Percentiles rank a stretch among this genome's conserved stretches.
These are phyloP conservation scores for Coemansia sp. DNA, from an alignment of 192 early-diverging fungal genomes.

Conservation along the genomic window DNA sequence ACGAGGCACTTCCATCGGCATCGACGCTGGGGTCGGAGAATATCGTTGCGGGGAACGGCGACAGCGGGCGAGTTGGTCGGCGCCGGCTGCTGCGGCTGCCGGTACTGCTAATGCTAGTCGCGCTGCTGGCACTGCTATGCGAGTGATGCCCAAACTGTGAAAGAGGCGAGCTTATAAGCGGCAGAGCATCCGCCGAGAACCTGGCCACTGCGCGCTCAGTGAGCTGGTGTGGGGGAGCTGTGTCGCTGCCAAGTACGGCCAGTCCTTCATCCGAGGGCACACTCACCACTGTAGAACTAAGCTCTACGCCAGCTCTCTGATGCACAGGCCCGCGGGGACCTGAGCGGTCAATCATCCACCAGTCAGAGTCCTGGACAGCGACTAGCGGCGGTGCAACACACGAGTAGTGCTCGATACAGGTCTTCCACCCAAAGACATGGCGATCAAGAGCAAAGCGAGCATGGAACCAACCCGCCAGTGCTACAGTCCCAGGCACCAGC, in stretches of 20 bases:
- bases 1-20: not conserved
- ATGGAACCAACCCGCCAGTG: conserved; percentile 18
- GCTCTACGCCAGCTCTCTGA: not conserved
- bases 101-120: not conserved
- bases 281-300: not conserved
- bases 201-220: not conserved
- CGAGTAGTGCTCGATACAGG: conserved; percentile 26
- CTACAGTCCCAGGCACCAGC: conserved; percentile 5
- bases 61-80: conserved; percentile 2
- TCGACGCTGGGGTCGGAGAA: conserved; percentile 13
- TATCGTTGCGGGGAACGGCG: conserved; percentile 28
- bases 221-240: not conserved
- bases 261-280: not conserved
- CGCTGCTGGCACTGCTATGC: conserved; percentile 7
- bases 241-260: not conserved
- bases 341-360: conserved; percentile 39
- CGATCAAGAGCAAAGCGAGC: conserved; percentile 43
- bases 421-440: conserved; percentile 21
- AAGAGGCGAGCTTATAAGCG: not conserved
- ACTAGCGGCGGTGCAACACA: conserved; percentile 18
- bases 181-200: not conserved
- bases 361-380: conserved; percentile 7
- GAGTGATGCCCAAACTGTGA: conserved; percentile 6
- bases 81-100: not conserved
- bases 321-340: conserved; percentile 27